These are phyloP conservation scores for Neurospora sp. DNA, from an alignment of 495 filamentous ascomycete genomes.

Conservation along the genomic window DNA sequence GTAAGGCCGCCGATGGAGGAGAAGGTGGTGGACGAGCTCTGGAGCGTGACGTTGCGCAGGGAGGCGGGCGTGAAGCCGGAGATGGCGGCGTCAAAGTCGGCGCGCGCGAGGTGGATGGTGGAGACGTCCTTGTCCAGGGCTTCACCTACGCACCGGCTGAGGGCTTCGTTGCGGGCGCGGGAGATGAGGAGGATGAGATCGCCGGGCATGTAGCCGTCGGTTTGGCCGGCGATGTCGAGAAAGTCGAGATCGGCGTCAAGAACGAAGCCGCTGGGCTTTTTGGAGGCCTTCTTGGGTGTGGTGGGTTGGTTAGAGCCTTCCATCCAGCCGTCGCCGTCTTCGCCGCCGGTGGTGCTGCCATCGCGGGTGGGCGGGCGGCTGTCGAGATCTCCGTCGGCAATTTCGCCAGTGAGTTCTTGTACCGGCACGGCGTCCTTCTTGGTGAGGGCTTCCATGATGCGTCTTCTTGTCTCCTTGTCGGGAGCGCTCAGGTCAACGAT, in stretches of 20 bases:
- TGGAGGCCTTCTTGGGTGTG: slow-evolving; percentile 5
- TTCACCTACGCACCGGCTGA: slow-evolving; percentile 61
- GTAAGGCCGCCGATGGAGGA: slow-evolving; percentile 81
- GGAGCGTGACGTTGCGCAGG: slow-evolving; percentile 85
- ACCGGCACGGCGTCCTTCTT: slow-evolving; percentile 34
- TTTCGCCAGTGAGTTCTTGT: slow-evolving; percentile 6
- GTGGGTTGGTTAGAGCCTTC: slow-evolving; percentile 40
- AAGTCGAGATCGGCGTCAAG: slow-evolving; percentile 74
- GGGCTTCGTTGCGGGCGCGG: slow-evolving; percentile 80
- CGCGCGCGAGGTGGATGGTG: slow-evolving; percentile 49
- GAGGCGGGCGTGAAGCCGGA: slow-evolving; percentile 91
- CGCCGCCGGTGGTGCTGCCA: slow-evolving; percentile 34
- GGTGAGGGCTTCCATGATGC: slow-evolving; percentile 66
- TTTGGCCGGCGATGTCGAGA: slow-evolving; percentile 82
- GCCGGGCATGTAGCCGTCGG: slow-evolving; percentile 95
- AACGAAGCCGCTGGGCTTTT: slow-evolving; percentile 50
- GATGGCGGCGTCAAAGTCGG: slow-evolving; percentile 74
- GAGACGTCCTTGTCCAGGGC: slow-evolving; percentile 15
- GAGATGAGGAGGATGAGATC: slow-evolving; percentile 79
- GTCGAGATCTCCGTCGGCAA: slow-evolving; percentile 26
- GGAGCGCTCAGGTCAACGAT: slow-evolving; percentile 80
- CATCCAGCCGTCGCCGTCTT: slow-evolving; percentile 59
- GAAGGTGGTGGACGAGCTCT: slow-evolving; percentile 72
- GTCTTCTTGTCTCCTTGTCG: slow-evolving; percentile 79
- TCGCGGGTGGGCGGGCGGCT: slow-evolving; percentile 45